Conservation (phyloP, 2,329 filamentous ascomycete genomes). For the Pseudonectria foliicola region DNA sequence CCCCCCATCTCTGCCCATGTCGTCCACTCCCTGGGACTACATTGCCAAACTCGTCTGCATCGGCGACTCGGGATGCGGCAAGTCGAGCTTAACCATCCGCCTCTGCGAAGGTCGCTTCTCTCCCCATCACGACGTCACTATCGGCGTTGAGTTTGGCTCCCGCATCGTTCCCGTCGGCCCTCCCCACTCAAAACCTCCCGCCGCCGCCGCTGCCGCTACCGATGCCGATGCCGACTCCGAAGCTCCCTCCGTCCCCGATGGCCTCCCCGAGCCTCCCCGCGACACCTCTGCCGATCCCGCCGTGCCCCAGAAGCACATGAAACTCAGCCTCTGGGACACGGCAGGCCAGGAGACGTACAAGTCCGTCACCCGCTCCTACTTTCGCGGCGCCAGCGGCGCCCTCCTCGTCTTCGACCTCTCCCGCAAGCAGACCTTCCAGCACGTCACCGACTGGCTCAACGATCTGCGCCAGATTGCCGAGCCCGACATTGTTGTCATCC, state of each 20-base stretch:
- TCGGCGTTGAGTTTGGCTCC: conserved; percentile 92
- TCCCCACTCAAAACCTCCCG: conserved; percentile 52
- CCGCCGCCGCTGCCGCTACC: conserved; percentile 17
- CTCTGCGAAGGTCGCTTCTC: conserved; percentile 96
- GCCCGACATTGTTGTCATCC: conserved; percentile 85
- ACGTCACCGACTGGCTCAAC: conserved; percentile 87
- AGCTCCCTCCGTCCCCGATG: conserved; percentile 21
- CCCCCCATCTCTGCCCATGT: conserved; percentile 35
- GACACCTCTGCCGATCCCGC: conserved; percentile 29
- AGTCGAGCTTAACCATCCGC: conserved; percentile 87
- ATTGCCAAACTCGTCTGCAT: conserved; percentile 98
- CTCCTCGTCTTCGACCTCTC: conserved; percentile 95
- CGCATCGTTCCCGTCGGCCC: conserved; percentile 87
- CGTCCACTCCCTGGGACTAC: conserved; percentile 82
- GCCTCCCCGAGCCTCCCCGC: conserved; percentile 48
- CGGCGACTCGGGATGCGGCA: conserved; percentile 92
- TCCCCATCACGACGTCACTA: conserved; percentile 91
- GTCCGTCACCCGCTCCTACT: conserved; percentile 89
- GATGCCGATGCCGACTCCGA: conserved; percentile 8
- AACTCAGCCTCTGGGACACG: conserved; percentile 90
- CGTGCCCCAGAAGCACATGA: conserved; percentile 69
- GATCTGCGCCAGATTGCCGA: conserved; percentile 93
- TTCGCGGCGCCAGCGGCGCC: conserved; percentile 64
- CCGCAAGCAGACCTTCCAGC: conserved; percentile 73
- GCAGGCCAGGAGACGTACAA: conserved; percentile 98